These are phyloP conservation scores for Euphorbia peplus DNA, from an alignment of 345 rosid genomes.

Conservation along the genomic window DNA sequence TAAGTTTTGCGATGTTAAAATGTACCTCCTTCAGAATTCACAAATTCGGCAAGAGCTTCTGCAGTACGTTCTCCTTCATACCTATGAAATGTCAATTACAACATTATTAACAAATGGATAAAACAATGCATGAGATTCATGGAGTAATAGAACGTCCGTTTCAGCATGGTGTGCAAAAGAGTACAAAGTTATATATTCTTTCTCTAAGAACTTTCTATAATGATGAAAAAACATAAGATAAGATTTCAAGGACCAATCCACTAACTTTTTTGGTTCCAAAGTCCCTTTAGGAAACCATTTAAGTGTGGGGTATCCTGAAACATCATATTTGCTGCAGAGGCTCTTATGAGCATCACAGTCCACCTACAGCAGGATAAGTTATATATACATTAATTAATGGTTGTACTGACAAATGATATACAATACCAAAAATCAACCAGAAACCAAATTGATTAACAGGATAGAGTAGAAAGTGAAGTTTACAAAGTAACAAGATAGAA, in stretches of 20 bases:
- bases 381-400: background rate
- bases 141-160: background rate
- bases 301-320: slow-evolving; percentile 87
- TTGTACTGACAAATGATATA: no score
- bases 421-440: background rate
- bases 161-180: background rate
- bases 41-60: slow-evolving; percentile 80
- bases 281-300: slow-evolving; percentile 98
- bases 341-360: slow-evolving; percentile 95
- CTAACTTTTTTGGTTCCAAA: slow-evolving; percentile 89
- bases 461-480: background rate
- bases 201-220: background rate
- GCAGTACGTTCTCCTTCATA: slow-evolving; percentile 88
- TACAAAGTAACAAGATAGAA: background rate
- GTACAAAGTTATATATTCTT: background rate
- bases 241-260: background rate
- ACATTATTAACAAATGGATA: background rate
- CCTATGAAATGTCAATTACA: slow-evolving; percentile 33
- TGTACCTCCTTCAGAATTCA: slow-evolving; percentile 90
- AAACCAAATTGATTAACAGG: background rate
- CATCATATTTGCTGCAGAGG: slow-evolving; percentile 84
- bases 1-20: background rate
- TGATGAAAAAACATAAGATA: background rate
- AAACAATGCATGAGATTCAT: slow-evolving; percentile 10
- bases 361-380: slow-evolving; percentile 42